Evolutionary conservation across 1,139 yeast genomes (phyloP), one percentile per base, ranked within the genome.

Genomic region (Sugiyamaella sp.): DNA sequence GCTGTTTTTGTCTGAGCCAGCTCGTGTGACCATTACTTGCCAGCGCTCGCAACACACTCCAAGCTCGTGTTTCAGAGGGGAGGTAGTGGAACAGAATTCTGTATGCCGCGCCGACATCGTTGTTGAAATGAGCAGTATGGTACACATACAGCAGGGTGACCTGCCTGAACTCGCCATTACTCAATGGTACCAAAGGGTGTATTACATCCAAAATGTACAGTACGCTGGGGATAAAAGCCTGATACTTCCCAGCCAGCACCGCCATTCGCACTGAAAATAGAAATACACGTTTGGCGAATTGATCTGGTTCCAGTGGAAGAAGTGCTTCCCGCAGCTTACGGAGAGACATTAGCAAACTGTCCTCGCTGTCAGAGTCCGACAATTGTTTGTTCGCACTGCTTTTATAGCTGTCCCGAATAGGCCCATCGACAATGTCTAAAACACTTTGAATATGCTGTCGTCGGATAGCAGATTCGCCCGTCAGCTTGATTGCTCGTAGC

Each of bases 271-370:
- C 55, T 1, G 64, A 58, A 29, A 61, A 61, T 19, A 62, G 33
- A 38, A 53, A 59, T 3, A 60, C 61, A 1, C 43, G 27, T 39
- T 53, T 58, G 10, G 53, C 53, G 49, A 61, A 58, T 9, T 41
- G 17, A 17, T 59, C 58, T 1, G 60, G 55, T 8, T 33, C 40
- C 25, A 53, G 29, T 2, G 56, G 27, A 27, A 58, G 40, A 37
- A 55, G 21, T 3, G 65, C 64, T 32, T 63, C 66, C 12, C 66
- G 52, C 27, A 63, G 52, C 52, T 41, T 49, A 45, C 53, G 35
- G 17, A 60, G 46, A 8, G 62, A 54, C 60, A 61, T 53, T 25
- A 60, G 51, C 10, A 62, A 45, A 32, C 52, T 45, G 39, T 60
- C 64, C 21, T 43, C 51, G 27, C 29, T 37, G 12, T 42, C 45